Base-by-base conservation (phyloP, 768 basidiomycete species). In the Suillus subalutaceus region DNA sequence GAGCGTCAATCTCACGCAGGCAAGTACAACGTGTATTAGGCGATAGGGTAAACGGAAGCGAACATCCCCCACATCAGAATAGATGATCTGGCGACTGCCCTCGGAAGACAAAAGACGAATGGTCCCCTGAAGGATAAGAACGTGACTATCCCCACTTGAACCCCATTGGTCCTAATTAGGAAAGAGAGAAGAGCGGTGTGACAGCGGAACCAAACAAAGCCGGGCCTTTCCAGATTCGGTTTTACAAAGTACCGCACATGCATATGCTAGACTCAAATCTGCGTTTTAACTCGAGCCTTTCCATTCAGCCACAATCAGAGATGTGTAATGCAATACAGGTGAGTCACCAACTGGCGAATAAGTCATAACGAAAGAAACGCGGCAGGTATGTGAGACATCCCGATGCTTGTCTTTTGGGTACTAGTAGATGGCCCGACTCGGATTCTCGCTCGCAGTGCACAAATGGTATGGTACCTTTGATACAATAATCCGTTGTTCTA, bases 381-480 rank as follows among this genome's bases (percentile, higher is more conserved):
- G 23, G 15, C 15, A 5, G 52, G 16, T 15, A 16, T 52, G 8
- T 40, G 38, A 59, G 38, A 41, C 58, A 59, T 40, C 4, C 23
- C 15, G 26, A 40, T 23, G 32, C 23, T 13, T 66, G 38, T 64
- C 41, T 41, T 62, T 26, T 30, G 16, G 44, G 44, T n/a, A 20
- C 55, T 46, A 72, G 70, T 58, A 77, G 75, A 44, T 82, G 78
- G 62, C 78, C 73, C 50, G 35, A 37, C 35, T 37, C 35, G 35
- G 50, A n/a, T 63, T 84, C 79, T 64, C 81, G 70, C 52, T 70
- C 70, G 41, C 79, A 67, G 63, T 79, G 72, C 32, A 77, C 64
- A 6, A 78, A 72, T 10, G 81, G 81, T 1, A 63, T 30, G 6
- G 6, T 5, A 35, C 5, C 35, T 35, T 35, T 35, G 35, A 35